Conservation (phyloP, 305 asterid species). For the Solanum hybrid region DNA sequence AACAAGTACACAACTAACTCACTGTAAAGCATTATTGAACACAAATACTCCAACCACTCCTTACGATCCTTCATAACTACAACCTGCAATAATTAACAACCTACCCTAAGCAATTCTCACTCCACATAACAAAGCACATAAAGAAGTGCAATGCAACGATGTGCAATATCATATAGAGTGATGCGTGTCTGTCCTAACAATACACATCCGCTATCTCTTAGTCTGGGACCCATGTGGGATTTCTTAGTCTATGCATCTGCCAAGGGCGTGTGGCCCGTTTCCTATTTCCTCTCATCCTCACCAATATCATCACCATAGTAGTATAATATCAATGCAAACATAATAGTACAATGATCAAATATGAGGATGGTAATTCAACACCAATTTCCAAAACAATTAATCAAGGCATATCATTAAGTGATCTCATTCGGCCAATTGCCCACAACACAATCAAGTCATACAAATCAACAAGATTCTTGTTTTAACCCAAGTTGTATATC, state of each 20-base stretch:
- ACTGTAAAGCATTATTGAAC: background rate
- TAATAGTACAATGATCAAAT: background rate
- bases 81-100: background rate
- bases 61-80: too few relatives aligned
- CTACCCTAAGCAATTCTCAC: background rate
- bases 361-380: background rate
- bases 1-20: background rate
- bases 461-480: background rate
- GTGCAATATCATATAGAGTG: background rate
- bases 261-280: background rate
- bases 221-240: background rate
- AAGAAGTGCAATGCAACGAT: background rate
- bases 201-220: background rate
- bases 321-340: background rate
- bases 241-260: background rate
- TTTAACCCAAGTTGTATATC: background rate
- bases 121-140: background rate
- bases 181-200: background rate
- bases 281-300: background rate
- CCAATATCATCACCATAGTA: background rate
- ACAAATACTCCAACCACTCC: background rate
- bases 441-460: background rate
- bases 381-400: background rate
- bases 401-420: background rate
- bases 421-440: background rate